phyloP scores from a whole-genome alignment of 129 eudicot species.

The Sambucus nigra region DNA sequence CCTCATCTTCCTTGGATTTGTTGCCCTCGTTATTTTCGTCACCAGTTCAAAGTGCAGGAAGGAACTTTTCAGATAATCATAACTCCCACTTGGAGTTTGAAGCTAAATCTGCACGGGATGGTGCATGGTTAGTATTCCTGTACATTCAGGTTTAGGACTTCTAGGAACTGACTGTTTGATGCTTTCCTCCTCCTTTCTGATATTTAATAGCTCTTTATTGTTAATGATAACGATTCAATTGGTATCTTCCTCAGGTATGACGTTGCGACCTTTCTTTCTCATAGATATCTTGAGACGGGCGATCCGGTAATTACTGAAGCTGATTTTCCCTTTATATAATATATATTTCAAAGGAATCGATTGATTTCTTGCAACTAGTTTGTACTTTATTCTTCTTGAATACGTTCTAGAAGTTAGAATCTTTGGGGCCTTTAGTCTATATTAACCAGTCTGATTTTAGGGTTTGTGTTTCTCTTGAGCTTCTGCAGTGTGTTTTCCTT shows the following conservation, averaged over 20 bases:
- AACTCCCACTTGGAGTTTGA: constrained; percentile 89
- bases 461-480: no score
- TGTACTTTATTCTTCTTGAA: not conserved
- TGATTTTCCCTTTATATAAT: not conserved
- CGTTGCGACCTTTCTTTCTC: constrained; percentile 67
- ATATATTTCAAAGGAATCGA: not conserved
- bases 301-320: constrained; percentile 63
- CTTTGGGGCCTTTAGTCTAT: not conserved
- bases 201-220: not conserved
- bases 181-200: not conserved
- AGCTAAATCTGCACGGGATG: constrained; percentile 99
- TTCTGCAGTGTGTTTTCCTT: not conserved
- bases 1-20: not conserved
- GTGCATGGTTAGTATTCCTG: constrained; percentile 70
- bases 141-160: constrained; percentile 4
- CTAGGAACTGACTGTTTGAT: not conserved
- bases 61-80: constrained; percentile 44
- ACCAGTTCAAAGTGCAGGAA: constrained; percentile 39
- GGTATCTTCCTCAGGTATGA: constrained; percentile 58
- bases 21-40: not conserved
- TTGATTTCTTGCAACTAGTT: not conserved
- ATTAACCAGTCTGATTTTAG: not conserved
- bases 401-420: not conserved
- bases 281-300: constrained; percentile 57
- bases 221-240: constrained; percentile 1